Base-by-base conservation (phyloP, 192 early-diverging fungal species). In the Entomortierella chlamydospora region DNA sequence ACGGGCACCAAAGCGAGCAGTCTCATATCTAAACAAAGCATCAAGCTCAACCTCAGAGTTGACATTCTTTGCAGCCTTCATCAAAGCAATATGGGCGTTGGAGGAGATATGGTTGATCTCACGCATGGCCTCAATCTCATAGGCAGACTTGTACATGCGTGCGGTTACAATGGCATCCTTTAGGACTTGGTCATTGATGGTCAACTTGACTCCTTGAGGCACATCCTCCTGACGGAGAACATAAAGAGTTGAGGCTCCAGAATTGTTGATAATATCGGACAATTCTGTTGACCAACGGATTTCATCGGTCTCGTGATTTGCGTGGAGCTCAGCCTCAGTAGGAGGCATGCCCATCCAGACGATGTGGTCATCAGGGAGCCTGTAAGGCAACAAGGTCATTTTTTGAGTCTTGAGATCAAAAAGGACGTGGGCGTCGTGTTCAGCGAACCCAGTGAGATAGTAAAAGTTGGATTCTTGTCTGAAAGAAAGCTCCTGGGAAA, bases 381-480 rank as follows among this genome's bases (percentile, higher is more conserved):
- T 87, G 55, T 92, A 93, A 58, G 89, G 88, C 72, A 95, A 87
- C 47, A 98, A 73, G 51, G 88, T 88, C 42, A 91, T 83, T 33
- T 86, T 83, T 58, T 83, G 61, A 0, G 90, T 84, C 71, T 86
- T 77, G 28, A 95, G 79, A 79, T 98, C 92, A 67, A 92, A 87
- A 11, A 93, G 72, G 1, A 91, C 87, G 43, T 90, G 88, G 61
- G 87, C 93, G 47, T 89, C 94, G 23, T 94, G 93, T 80, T 92
- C 92, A 53, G 84, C 84, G 61, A 91, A 89, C 65, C 95, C 95
- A 23, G 94, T 92, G 15, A 95, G 85, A 70, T 96, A 98, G 82
- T 92, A 94, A 58, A 95, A 97, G 86, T 94, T 93, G 56, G 90
- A 90, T 79, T 96, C 93, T 76, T 97, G 96, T 61, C 93, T 87